Conservation (phyloP, 2,329 filamentous ascomycete genomes). For the Microthyrium microscopicum region DNA sequence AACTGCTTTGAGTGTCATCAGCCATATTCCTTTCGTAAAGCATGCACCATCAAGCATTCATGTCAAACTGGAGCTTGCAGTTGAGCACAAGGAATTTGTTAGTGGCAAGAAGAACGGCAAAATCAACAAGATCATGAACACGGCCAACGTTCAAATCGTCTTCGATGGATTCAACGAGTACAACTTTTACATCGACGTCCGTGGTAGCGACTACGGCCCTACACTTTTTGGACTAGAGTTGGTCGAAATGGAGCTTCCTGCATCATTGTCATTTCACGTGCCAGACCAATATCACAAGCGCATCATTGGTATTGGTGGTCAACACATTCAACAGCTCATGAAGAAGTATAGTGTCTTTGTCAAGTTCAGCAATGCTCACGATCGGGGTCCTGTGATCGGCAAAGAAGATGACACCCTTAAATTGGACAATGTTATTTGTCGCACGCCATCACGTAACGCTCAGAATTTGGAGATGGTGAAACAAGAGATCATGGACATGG, state of each 20-base stretch:
- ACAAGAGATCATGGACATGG: constrained; percentile 98
- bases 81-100: constrained; percentile 98
- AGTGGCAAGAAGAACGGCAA: constrained; percentile 99
- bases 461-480: constrained; percentile 95
- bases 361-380: constrained; percentile 99
- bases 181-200: constrained; percentile 99
- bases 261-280: constrained; percentile 97
- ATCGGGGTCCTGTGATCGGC: constrained; percentile 78
- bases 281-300: constrained; percentile 99
- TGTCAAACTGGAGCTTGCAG: constrained; percentile 96
- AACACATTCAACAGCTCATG: constrained; percentile 99
- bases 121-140: constrained; percentile 99
- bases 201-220: constrained; percentile 78
- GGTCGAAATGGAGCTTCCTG: constrained; percentile 97
- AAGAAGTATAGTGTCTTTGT: constrained; percentile 99
- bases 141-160: constrained; percentile 97
- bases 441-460: constrained; percentile 89
- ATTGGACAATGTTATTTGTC: constrained; percentile 97
- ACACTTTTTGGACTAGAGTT: constrained; percentile 84
- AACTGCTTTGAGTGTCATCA: constrained; percentile 83
- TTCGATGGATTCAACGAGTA: constrained; percentile 99
- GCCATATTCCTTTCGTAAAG: constrained; percentile 76
- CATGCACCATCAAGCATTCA: constrained; percentile 57
- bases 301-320: constrained; percentile 94
- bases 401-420: constrained; percentile 97